Evolutionary conservation across 352 stramenopile genomes (phyloP).

Genomic region (Halophytophthora polymorphica): DNA sequence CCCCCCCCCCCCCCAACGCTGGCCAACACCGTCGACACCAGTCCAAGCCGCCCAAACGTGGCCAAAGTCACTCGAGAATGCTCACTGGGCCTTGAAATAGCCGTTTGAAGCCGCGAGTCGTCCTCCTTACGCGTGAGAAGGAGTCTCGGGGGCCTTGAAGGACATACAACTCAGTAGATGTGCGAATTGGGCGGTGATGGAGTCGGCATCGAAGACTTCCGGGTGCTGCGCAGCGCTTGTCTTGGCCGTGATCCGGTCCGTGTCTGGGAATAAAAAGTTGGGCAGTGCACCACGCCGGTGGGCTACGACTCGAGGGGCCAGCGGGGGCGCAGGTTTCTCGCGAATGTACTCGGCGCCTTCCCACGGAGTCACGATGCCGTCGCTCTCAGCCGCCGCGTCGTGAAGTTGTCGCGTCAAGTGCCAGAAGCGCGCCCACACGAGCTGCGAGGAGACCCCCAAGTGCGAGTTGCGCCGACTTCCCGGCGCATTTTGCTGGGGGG

Average conservation of each 20-base stretch:
- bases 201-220: constrained; percentile 53
- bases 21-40: constrained; percentile 84
- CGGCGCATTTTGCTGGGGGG: constrained; percentile 14
- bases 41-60: constrained; percentile 32
- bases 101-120: neutral
- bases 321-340: constrained; percentile 27
- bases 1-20: constrained; percentile 58
- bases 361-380: constrained; percentile 60
- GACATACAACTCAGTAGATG: constrained; percentile 20
- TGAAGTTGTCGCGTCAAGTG: constrained; percentile 78
- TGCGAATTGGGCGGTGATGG: constrained; percentile 51
- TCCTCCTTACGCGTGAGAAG: neutral
- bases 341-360: constrained; percentile 28
- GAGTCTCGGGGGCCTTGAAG: constrained; percentile 8
- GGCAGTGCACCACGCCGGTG: constrained; percentile 51
- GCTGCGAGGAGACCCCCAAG: constrained; percentile 46
- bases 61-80: neutral
- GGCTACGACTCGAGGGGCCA: constrained; percentile 39
- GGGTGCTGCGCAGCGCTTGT: constrained; percentile 38
- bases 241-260: constrained; percentile 52
- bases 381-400: constrained; percentile 61
- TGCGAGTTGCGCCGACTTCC: constrained; percentile 16
- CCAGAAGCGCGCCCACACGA: constrained; percentile 80
- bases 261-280: constrained; percentile 70
- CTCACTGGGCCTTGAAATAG: constrained; percentile 2